Evolutionary conservation across 495 filamentous ascomycete genomes (phyloP), one percentile per base, ranked within the genome.

Genomic region (Penicillium crystallinum): DNA sequence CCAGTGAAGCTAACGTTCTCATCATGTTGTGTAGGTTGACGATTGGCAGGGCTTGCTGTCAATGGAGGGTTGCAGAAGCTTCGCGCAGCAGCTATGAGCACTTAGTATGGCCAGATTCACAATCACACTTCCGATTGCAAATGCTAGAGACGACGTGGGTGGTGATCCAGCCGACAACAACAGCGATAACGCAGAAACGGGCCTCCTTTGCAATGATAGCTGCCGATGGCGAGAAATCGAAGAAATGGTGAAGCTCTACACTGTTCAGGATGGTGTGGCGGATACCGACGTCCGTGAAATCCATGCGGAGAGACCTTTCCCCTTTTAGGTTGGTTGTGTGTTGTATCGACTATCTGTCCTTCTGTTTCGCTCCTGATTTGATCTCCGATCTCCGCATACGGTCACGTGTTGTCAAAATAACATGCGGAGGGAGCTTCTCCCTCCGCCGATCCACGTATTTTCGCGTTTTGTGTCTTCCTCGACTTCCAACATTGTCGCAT

Each of bases 101-200:
- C 11, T 55, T 52, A 12, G 42, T 51, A 15, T 47, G 53, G 46
- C 23, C 49, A 25, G 58, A 49, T 31, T 50, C 54, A 63, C 58
- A 68, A 60, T 67, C 57, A 37, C 60, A 59, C 12, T 47, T 60
- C 55, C 61, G 65, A 65, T 70, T 64, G 49, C 64, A 69, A 45
- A 74, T 38, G 49, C 61, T 65, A 40, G 70, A 73, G 46, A 77
- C 66, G 57, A 80, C 65, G 53, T 69, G 70, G 53, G 69, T 66
- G 18, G 71, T 69, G 46, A 74, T 72, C 65, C 74, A 78, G 58
- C 75, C 76, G 55, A 77, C 60, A 55, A 78, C 75, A 62, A 78
- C 48, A 47, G 70, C 76, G 62, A 79, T 67, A 36, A 79, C 66
- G 51, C 73, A 74, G 48, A 74, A 50, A 43, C 74, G 72, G 38